Evolutionary conservation across 257 asterid genomes (phyloP).

Genomic region (Solanum pennellii): DNA sequence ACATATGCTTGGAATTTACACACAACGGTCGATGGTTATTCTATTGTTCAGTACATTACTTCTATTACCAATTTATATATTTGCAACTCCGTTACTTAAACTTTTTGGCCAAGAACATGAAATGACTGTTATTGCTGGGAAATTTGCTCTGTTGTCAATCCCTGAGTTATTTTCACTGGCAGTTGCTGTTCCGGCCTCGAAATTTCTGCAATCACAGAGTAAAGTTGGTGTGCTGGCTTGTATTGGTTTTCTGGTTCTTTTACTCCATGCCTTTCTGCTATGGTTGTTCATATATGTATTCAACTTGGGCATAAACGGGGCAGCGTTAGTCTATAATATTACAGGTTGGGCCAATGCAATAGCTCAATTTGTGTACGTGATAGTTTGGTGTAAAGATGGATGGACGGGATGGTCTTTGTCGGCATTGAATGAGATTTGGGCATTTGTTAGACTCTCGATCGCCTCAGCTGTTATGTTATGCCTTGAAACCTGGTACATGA

Average conservation of each 20-base stretch:
- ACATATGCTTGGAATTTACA: slow-evolving; percentile 68
- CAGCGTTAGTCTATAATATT: slow-evolving; percentile 49
- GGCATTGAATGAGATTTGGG: slow-evolving; percentile 64
- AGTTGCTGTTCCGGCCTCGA: slow-evolving; percentile 49
- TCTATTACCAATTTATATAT: slow-evolving; percentile 54
- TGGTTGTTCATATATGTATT: slow-evolving; percentile 51
- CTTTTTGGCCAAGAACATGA: slow-evolving; percentile 53
- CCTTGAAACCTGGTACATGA: slow-evolving; percentile 82
- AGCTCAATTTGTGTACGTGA: slow-evolving; percentile 49
- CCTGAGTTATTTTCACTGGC: slow-evolving; percentile 63
- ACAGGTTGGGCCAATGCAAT: slow-evolving; percentile 41
- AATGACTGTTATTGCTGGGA: slow-evolving; percentile 60
- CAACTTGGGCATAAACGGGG: slow-evolving; percentile 51
- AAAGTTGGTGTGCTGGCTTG: slow-evolving; percentile 54
- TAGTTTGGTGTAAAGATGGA: slow-evolving; percentile 77
- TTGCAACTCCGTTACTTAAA: slow-evolving; percentile 59
- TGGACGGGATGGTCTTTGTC: slow-evolving; percentile 68
- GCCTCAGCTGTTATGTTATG: slow-evolving; percentile 89
- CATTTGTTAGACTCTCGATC: slow-evolving; percentile 68
- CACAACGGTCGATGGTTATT: slow-evolving; percentile 72
- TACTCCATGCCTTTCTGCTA: slow-evolving; percentile 27
- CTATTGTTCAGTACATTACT: slow-evolving; percentile 30
- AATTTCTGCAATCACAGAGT: slow-evolving; percentile 85
- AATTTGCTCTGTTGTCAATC: slow-evolving; percentile 31
- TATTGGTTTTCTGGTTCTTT: slow-evolving; percentile 32